These are phyloP conservation scores for Hypericum perforatum DNA, from an alignment of 345 rosid species.

Conservation along the genomic window DNA sequence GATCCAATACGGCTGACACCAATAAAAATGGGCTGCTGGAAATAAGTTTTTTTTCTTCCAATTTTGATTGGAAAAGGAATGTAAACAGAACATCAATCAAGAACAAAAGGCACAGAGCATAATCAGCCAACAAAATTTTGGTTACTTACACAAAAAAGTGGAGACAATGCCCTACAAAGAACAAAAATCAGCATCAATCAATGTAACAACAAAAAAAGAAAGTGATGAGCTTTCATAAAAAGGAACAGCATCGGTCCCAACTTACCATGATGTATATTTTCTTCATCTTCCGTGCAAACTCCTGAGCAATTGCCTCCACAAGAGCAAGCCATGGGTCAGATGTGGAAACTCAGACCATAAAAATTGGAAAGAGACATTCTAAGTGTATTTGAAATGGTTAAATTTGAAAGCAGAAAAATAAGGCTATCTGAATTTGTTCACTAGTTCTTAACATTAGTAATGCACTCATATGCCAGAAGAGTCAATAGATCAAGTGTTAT, in stretches of 20 bases:
- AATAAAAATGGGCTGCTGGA: background rate
- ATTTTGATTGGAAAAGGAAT: background rate
- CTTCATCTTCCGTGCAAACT: conserved; percentile 28
- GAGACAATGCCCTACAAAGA: conserved; percentile 26
- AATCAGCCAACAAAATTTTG: background rate
- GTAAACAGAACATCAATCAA: background rate
- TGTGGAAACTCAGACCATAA: conserved; percentile 34
- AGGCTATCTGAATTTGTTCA: too few relatives aligned
- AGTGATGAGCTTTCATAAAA: background rate
- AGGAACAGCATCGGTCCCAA: conserved; percentile 12
- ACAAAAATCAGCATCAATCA: conserved; percentile 14
- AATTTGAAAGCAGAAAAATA: too few relatives aligned
- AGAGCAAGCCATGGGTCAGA: conserved; percentile 50
- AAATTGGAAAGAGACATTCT: conserved; percentile 3
- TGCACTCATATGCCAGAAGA: too few relatives aligned
- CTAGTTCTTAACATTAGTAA: too few relatives aligned
- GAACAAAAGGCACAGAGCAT: background rate
- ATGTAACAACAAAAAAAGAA: background rate
- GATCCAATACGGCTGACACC: too few relatives aligned
- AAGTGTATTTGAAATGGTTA: background rate
- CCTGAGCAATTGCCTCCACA: conserved; percentile 46
- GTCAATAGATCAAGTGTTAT: too few relatives aligned
- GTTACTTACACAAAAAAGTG: conserved; percentile 38
- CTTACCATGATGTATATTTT: conserved; percentile 28
- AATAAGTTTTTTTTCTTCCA: background rate